Evolutionary conservation across 2,329 filamentous ascomycete species (phyloP).

Genomic region (Diaporthe sp.): DNA sequence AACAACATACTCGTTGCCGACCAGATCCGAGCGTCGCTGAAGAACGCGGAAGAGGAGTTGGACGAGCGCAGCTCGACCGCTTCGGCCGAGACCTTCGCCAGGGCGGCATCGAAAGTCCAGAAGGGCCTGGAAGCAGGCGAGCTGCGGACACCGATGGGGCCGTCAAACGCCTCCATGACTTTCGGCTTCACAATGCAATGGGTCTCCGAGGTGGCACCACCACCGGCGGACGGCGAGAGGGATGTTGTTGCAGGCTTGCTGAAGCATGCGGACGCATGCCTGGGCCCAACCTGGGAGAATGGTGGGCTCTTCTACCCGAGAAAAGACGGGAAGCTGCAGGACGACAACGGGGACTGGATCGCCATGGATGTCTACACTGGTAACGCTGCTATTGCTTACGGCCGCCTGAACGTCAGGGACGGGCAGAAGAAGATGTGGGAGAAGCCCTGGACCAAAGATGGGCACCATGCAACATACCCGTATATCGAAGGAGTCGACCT

Average conservation of each 20-base stretch:
- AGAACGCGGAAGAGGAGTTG: background rate
- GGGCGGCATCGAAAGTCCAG: constrained; percentile 12
- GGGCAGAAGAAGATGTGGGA: constrained; percentile 53
- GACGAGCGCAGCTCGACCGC: constrained; percentile 12
- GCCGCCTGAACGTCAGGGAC: constrained; percentile 51
- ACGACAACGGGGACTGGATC: constrained; percentile 44
- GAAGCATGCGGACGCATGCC: constrained; percentile 45
- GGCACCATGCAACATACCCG: constrained; percentile 22
- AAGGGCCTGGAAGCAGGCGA: constrained; percentile 12
- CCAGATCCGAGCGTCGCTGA: constrained; percentile 42
- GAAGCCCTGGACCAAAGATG: constrained; percentile 46
- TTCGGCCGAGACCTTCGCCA: background rate
- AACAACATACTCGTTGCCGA: constrained; percentile 44
- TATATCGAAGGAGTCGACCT: constrained; percentile 18
- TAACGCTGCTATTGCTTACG: constrained; percentile 52
- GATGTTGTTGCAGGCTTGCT: constrained; percentile 41
- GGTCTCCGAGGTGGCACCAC: constrained; percentile 50
- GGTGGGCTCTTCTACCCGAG: constrained; percentile 52
- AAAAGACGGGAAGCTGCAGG: constrained; percentile 41
- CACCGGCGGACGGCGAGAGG: constrained; percentile 35
- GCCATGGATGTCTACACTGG: constrained; percentile 52
- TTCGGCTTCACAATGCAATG: constrained; percentile 49
- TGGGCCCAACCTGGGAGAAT: constrained; percentile 49
- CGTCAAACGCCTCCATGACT: constrained; percentile 35
- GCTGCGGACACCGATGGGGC: constrained; percentile 37